Evolutionary conservation across 495 filamentous ascomycete genomes (phyloP).

Genomic region (Neurospora sp.): DNA sequence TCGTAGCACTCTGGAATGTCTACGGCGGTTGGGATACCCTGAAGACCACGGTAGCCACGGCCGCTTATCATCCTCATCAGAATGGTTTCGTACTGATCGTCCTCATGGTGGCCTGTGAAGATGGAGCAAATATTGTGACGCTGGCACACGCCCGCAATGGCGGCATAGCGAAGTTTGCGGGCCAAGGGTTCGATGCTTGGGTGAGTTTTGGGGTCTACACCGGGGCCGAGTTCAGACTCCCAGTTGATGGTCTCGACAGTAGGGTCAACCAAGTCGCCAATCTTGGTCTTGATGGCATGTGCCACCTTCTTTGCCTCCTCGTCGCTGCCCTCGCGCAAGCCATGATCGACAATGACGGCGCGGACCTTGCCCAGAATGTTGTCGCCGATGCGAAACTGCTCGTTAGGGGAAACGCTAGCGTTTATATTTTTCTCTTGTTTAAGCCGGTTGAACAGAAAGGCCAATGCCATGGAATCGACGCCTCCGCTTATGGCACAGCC

Average conservation of each 20-base stretch:
- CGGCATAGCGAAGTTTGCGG: constrained; percentile 61
- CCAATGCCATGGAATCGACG: constrained; percentile 92
- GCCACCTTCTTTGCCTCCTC: constrained; percentile 57
- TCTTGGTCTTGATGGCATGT: constrained; percentile 31
- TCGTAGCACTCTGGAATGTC: constrained; percentile 78
- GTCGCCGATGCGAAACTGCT: constrained; percentile 22
- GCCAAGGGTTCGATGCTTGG: constrained; percentile 71
- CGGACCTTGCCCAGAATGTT: constrained; percentile 36
- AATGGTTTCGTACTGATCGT: constrained; percentile 83
- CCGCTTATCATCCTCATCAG: constrained; percentile 59
- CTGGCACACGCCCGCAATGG: constrained; percentile 52
- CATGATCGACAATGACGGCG: constrained; percentile 73
- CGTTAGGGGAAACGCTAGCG: background rate
- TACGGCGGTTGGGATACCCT: constrained; percentile 52
- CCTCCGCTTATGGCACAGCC: constrained; percentile 75
- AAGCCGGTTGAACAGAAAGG: constrained; percentile 50
- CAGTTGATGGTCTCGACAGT: constrained; percentile 4
- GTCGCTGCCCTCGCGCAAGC: constrained; percentile 54
- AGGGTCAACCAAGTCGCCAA: constrained; percentile 14
- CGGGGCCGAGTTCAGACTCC: background rate
- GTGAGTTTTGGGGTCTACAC: constrained; percentile 27
- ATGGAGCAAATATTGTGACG: constrained; percentile 40
- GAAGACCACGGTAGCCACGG: constrained; percentile 53
- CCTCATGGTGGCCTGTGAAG: constrained; percentile 71
- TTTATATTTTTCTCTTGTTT: constrained; percentile 5